Evolutionary conservation across 2,329 filamentous ascomycete species (phyloP).

Genomic region (Aspergillus sp.): DNA sequence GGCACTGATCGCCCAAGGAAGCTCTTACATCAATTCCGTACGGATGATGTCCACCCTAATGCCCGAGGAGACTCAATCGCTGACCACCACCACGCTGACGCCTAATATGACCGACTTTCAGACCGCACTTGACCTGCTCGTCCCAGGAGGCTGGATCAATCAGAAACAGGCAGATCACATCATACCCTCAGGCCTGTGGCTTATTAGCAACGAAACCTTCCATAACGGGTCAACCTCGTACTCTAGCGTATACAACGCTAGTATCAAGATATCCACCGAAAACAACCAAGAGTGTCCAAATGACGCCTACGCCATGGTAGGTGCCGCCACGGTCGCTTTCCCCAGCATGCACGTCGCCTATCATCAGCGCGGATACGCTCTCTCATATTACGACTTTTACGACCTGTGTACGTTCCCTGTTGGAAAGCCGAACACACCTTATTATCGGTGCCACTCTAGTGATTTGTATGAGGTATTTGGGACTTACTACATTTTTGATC

Average conservation of each 20-base stretch:
- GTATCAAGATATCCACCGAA: conserved; percentile 59
- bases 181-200: conserved; percentile 54
- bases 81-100: conserved; percentile 52
- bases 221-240: neutral
- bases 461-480: conserved; percentile 59
- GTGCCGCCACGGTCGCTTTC: conserved; percentile 48
- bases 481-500: conserved; percentile 36
- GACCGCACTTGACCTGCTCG: conserved; percentile 49
- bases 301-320: conserved; percentile 58
- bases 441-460: conserved; percentile 57
- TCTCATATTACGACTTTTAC: conserved; percentile 56
- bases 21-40: conserved; percentile 49
- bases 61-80: conserved; percentile 58
- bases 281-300: conserved; percentile 61
- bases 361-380: conserved; percentile 61
- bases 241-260: conserved; percentile 42
- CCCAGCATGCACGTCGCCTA: conserved; percentile 49
- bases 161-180: conserved; percentile 45
- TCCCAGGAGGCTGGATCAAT: conserved; percentile 39
- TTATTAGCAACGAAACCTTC: conserved; percentile 57
- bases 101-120: conserved; percentile 45
- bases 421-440: conserved; percentile 53
- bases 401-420: conserved; percentile 45
- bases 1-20: conserved; percentile 46
- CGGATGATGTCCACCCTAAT: conserved; percentile 60